These are phyloP conservation scores for Filobasidium uniguttulatum DNA, from an alignment of 1,284 basidiomycete species.

Conservation along the genomic window DNA sequence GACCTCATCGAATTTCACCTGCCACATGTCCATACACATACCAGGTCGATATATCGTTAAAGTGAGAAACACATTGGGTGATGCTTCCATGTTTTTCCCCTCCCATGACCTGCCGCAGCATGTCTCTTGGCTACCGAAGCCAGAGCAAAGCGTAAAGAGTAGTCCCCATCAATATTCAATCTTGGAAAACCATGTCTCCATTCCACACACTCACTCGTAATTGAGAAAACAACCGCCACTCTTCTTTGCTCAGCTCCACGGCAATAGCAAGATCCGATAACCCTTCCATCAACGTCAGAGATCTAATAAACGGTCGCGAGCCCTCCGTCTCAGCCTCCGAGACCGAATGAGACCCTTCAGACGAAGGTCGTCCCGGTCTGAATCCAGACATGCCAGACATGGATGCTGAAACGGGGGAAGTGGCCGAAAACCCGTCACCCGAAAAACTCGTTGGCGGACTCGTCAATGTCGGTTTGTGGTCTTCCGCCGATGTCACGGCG, in stretches of 20 bases:
- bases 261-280: slow-evolving; percentile 23
- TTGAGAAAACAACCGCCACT: slow-evolving; percentile 30
- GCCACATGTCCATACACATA: no score
- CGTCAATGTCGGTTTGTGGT: neutral
- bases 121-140: slow-evolving; percentile 25
- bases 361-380: slow-evolving; percentile 5
- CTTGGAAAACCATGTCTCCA: no score
- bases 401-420: neutral
- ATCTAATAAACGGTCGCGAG: slow-evolving; percentile 8
- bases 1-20: no score
- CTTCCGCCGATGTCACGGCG: neutral
- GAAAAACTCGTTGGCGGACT: neutral
- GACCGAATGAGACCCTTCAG: slow-evolving; percentile 11
- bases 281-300: slow-evolving; percentile 11
- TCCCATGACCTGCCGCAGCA: slow-evolving; percentile 34
- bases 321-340: slow-evolving; percentile 13
- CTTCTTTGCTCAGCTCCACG: slow-evolving; percentile 31
- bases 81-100: slow-evolving; percentile 31
- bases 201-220: slow-evolving; percentile 25
- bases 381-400: slow-evolving; percentile 6
- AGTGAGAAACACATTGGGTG: slow-evolving; percentile 28
- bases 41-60: slow-evolving; percentile 36
- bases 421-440: neutral
- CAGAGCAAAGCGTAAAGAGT: no score
- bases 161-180: no score